These are phyloP conservation scores for Aureobasidium namibiae DNA, from an alignment of 2,329 filamentous ascomycete species.

Conservation along the genomic window DNA sequence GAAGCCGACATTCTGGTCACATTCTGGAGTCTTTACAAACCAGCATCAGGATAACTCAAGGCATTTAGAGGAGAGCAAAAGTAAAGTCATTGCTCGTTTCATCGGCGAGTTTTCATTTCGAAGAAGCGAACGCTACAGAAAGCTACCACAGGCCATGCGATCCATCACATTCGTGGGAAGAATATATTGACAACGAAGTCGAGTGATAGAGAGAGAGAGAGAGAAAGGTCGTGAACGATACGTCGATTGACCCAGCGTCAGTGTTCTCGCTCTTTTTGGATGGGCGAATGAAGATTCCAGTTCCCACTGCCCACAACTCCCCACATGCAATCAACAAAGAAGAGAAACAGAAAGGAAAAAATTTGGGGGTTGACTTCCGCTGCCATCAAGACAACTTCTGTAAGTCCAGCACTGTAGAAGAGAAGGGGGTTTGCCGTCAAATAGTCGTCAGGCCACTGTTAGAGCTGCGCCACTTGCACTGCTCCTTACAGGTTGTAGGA, in stretches of 20 bases:
- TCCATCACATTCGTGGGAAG: background rate
- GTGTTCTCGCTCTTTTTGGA: background rate
- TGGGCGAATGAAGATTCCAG: conserved; percentile 5
- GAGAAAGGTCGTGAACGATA: background rate
- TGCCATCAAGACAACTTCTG: conserved; percentile 7
- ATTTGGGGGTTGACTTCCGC: background rate
- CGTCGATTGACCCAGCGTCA: background rate
- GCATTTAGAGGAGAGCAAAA: background rate
- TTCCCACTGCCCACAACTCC: conserved; percentile 8
- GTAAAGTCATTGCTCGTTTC: conserved; percentile 10
- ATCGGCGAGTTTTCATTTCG: conserved; percentile 4
- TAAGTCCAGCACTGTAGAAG: conserved; percentile 6
- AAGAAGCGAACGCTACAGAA: conserved; percentile 6
- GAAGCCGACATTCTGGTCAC: background rate
- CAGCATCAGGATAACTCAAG: too few relatives aligned
- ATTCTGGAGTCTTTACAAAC: background rate
- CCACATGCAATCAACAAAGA: conserved; percentile 8
- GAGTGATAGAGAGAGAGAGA: conserved; percentile 2
- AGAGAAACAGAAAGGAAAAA: background rate
- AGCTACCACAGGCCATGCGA: background rate
- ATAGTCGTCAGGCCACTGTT: background rate
- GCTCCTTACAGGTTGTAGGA: conserved; percentile 10
- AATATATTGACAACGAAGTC: conserved; percentile 11
- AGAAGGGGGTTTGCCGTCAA: conserved; percentile 7
- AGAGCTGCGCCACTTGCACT: background rate